Conservation (phyloP, 2,329 filamentous ascomycete species). For the Aspergillus sp. region DNA sequence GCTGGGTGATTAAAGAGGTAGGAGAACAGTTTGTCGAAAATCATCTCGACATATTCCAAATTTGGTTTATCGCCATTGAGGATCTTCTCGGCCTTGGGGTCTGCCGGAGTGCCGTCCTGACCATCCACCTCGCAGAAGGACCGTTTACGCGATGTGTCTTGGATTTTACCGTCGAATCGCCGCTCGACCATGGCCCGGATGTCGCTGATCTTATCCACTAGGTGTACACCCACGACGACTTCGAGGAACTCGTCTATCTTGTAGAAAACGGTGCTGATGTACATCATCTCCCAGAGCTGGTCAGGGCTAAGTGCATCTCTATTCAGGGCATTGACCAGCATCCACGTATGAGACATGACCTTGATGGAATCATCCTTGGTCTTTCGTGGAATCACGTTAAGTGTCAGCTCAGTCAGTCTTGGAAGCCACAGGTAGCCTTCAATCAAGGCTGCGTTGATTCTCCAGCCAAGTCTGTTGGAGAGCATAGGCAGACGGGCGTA, state of each 20-base stretch:
- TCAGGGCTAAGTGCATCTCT: conserved; percentile 3
- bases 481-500: conserved; percentile 3
- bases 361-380: conserved; percentile 19
- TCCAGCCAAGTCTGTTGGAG: not conserved
- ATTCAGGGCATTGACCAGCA: conserved; percentile 10
- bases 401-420: not conserved
- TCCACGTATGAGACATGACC: conserved; percentile 22
- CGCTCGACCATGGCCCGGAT: too few relatives aligned
- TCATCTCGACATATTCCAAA: not conserved
- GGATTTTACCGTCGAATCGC: too few relatives aligned
- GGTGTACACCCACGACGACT: conserved; percentile 10
- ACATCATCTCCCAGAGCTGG: conserved; percentile 22
- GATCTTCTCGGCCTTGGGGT: too few relatives aligned
- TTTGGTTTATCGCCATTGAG: conserved; percentile 9
- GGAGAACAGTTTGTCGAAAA: not conserved
- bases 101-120: too few relatives aligned
- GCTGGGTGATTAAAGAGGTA: not conserved
- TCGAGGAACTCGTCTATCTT: conserved; percentile 24
- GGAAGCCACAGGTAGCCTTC: conserved; percentile 7
- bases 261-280: conserved; percentile 19
- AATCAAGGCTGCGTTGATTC: not conserved
- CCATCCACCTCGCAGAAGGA: too few relatives aligned
- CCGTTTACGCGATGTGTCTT: too few relatives aligned
- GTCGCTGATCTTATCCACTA: not conserved
- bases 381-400: conserved; percentile 12